Conservation (phyloP, 495 filamentous ascomycete species). For the Hamigera avellanea region DNA sequence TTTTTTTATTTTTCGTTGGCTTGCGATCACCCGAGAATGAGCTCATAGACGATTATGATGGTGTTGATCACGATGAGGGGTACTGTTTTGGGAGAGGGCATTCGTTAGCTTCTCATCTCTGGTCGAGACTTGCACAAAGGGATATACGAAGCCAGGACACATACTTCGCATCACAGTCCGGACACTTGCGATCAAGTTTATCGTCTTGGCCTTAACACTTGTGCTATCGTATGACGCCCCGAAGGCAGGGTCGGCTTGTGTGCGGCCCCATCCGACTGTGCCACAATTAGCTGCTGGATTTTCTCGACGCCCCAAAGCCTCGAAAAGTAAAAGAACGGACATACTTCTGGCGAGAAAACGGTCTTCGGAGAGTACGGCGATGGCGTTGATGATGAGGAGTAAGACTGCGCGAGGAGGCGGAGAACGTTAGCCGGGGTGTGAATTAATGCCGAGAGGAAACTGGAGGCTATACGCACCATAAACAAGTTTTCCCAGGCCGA, state of each 20-base stretch:
- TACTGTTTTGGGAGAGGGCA: too few species aligned
- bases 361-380: conserved; percentile 94
- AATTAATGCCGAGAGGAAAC: not conserved
- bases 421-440: not conserved
- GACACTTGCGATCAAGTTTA: conserved; percentile 84
- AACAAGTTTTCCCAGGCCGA: conserved; percentile 60
- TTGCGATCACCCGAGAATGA: conserved; percentile 71
- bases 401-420: conserved; percentile 40
- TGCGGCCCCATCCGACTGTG: conserved; percentile 70
- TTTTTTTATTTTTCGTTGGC: too few species aligned
- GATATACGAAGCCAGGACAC: too few species aligned
- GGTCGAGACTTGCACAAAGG: too few species aligned
- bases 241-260: conserved; percentile 57
- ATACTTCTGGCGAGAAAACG: conserved; percentile 91
- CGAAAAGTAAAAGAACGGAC: conserved; percentile 12
- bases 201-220: conserved; percentile 75
- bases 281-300: not conserved
- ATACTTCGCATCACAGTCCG: conserved; percentile 90
- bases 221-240: conserved; percentile 56
- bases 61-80: conserved; percentile 89
- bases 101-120: too few species aligned
- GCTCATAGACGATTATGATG: conserved; percentile 77
- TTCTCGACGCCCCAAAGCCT: too few species aligned
- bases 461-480: conserved; percentile 44
- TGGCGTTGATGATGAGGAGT: conserved; percentile 83